phyloP scores from a whole-genome alignment of 106 monocot genomes.

The Hemerocallis citrina region DNA sequence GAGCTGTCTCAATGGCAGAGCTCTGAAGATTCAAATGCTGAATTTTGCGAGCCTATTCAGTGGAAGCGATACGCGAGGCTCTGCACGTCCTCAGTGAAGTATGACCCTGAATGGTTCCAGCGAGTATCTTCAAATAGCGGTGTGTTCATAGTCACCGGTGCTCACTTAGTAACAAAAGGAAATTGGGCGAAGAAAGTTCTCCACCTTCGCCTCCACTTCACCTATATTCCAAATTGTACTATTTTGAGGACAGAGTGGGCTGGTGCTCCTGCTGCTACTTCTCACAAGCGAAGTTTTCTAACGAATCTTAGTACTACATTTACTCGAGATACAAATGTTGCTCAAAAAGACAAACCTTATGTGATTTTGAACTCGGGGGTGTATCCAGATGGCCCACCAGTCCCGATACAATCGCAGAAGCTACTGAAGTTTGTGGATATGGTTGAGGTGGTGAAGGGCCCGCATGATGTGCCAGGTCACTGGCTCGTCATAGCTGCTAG shows the following conservation, averaged over 20 bases:
- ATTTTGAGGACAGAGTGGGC: conserved; percentile 56
- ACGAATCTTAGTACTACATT: conserved; percentile 74
- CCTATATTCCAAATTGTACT: conserved; percentile 55
- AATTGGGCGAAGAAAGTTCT: conserved; percentile 63
- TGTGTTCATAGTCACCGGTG: conserved; percentile 81
- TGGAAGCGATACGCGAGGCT: conserved; percentile 66
- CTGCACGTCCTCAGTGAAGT: conserved; percentile 54
- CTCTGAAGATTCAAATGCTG: conserved; percentile 47
- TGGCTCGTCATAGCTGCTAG: conserved; percentile 86
- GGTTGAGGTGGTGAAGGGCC: conserved; percentile 63
- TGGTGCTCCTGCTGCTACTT: conserved; percentile 24
- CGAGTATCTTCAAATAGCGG: conserved; percentile 16
- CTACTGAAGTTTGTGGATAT: conserved; percentile 76
- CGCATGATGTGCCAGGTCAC: conserved; percentile 87
- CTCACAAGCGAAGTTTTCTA: conserved; percentile 62
- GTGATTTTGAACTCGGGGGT: conserved; percentile 64
- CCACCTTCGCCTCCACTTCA: conserved; percentile 73
- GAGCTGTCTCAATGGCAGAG: conserved; percentile 47
- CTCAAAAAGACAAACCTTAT: conserved; percentile 34
- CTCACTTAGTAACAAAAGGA: conserved; percentile 68
- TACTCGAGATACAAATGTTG: conserved; percentile 16
- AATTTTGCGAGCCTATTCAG: conserved; percentile 62
- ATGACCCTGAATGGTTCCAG: conserved; percentile 71
- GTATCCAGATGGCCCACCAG: conserved; percentile 77
- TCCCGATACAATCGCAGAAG: conserved; percentile 57